Percentiles rank a stretch among this genome's conserved stretches.
phyloP scores from a whole-genome alignment of 2,329 filamentous ascomycete species.

The Elsinoe australis region DNA sequence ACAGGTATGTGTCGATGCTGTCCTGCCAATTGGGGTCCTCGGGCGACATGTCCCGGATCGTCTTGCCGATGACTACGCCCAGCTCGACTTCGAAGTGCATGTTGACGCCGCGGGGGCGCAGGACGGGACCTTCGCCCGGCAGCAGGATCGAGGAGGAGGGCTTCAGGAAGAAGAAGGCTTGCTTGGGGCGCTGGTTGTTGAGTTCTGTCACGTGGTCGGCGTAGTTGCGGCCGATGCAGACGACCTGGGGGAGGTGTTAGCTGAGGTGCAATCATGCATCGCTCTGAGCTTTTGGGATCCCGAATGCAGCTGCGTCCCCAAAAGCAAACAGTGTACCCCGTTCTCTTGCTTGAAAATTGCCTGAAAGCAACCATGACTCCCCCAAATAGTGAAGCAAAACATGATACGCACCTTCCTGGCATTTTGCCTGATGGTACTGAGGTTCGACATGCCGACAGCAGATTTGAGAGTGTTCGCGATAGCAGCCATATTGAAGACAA shows the following conservation, averaged over 20 bases:
- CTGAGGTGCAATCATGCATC: background rate
- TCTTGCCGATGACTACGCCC: conserved; percentile 78
- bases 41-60: conserved; percentile 64
- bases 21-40: conserved; percentile 72
- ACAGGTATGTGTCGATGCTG: conserved; percentile 76
- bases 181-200: conserved; percentile 77
- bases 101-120: conserved; percentile 73
- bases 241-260: conserved; percentile 47
- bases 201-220: conserved; percentile 93
- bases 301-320: no score
- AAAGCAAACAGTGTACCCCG: no score
- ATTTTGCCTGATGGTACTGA: conserved; percentile 15
- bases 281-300: background rate
- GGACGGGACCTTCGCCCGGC: conserved; percentile 67
- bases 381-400: background rate
- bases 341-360: no score
- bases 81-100: conserved; percentile 95
- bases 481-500: background rate
- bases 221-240: conserved; percentile 95
- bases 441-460: conserved; percentile 13
- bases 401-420: conserved; percentile 13
- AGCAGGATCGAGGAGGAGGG: conserved; percentile 78
- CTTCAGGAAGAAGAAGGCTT: conserved; percentile 99
- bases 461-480: conserved; percentile 13
- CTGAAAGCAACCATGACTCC: background rate